Conservation (phyloP, 352 stramenopile species). For the Aphanomyces cochlioides region DNA sequence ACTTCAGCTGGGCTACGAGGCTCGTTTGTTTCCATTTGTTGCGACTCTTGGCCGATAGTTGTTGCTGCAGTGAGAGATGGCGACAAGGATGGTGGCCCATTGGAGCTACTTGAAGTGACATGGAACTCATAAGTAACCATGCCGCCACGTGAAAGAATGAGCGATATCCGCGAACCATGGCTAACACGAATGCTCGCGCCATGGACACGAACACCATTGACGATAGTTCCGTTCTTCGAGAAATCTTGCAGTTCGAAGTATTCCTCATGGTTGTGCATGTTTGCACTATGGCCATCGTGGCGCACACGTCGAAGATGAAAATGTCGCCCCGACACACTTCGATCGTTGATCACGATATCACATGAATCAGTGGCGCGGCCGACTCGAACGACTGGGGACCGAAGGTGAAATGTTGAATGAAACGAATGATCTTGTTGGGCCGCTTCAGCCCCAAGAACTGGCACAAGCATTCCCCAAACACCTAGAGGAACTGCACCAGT, state of each 20-base stretch:
- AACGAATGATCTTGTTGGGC: slow-evolving; percentile 6
- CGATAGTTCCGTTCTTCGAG: slow-evolving; percentile 87
- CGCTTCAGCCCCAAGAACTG: slow-evolving; percentile 22
- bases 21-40: slow-evolving; percentile 34
- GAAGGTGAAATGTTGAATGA: slow-evolving; percentile 55
- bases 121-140: slow-evolving; percentile 87
- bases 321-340: slow-evolving; percentile 80
- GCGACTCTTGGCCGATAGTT: slow-evolving; percentile 14
- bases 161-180: slow-evolving; percentile 69
- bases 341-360: slow-evolving; percentile 84
- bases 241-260: slow-evolving; percentile 84
- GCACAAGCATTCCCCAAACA: slow-evolving; percentile 65
- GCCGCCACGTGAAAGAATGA: slow-evolving; percentile 79
- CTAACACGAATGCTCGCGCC: slow-evolving; percentile 67
- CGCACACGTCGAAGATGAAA: slow-evolving; percentile 75
- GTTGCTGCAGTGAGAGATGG: slow-evolving; percentile 2
- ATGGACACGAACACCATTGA: slow-evolving; percentile 83
- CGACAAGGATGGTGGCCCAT: neutral
- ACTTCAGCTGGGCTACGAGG: slow-evolving; percentile 74
- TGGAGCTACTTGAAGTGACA: slow-evolving; percentile 30
- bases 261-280: slow-evolving; percentile 46
- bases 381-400: slow-evolving; percentile 65
- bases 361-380: slow-evolving; percentile 76
- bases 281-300: slow-evolving; percentile 29
- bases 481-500: slow-evolving; percentile 45